Percentiles rank a stretch among this genome's conserved stretches.
Conservation (phyloP, 106 monocot genomes). For the Acanthochlamys bracteata region DNA sequence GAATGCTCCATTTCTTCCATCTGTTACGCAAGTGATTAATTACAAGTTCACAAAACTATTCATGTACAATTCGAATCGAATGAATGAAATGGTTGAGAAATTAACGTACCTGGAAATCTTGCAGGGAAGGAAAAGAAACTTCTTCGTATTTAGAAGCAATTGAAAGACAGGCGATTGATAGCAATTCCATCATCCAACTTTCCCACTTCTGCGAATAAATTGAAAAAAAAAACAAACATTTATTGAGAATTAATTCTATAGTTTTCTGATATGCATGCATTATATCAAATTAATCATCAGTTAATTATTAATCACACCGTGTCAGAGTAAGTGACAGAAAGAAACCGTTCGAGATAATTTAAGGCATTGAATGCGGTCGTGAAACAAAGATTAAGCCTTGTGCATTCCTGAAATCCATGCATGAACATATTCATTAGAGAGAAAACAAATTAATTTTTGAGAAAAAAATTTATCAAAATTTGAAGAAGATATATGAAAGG, state of each 20-base stretch:
- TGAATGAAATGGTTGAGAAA: not conserved
- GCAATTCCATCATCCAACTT: conserved; percentile 69
- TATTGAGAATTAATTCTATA: too few species aligned
- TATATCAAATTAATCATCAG: not conserved
- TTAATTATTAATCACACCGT: conserved; percentile 16
- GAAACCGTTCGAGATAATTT: conserved; percentile 69
- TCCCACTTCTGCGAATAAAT: conserved; percentile 46
- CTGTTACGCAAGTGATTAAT: conserved; percentile 7
- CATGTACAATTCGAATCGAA: not conserved
- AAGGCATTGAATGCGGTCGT: conserved; percentile 45
- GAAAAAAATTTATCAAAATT: too few species aligned
- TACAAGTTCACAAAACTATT: not conserved
- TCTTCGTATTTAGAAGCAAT: conserved; percentile 74
- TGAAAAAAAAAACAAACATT: too few species aligned
- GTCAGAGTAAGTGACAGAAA: conserved; percentile 32
- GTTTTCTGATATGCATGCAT: not conserved
- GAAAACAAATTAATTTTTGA: too few species aligned
- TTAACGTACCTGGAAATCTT: conserved; percentile 38
- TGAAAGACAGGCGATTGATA: conserved; percentile 57
- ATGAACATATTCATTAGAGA: not conserved
- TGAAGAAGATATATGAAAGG: not conserved
- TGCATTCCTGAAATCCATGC: conserved; percentile 28
- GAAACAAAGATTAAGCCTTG: conserved; percentile 16
- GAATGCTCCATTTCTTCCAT: conserved; percentile 40
- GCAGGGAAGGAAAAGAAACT: conserved; percentile 33